Evolutionary conservation across 1,139 yeast genomes (phyloP).

Genomic region (Blastobotrys petasosporus): DNA sequence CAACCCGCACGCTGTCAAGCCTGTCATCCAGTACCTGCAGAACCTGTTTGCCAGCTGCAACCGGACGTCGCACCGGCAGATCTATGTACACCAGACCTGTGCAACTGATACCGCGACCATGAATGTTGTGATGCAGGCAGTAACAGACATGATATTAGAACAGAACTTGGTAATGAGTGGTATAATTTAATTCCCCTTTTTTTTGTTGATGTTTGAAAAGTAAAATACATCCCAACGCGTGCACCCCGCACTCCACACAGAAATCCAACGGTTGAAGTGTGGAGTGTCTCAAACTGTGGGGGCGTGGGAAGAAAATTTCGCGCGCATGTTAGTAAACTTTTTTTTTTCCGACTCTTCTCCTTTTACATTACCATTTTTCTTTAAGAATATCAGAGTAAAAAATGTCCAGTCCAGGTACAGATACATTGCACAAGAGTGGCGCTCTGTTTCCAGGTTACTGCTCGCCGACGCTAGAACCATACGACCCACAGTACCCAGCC

Average conservation of each 20-base stretch:
- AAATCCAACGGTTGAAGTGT: no score
- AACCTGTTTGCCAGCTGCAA: conserved; percentile 42
- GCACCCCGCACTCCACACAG: no score
- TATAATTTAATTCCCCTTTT: conserved; percentile 41
- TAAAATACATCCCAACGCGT: not conserved
- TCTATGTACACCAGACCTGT: conserved; percentile 88
- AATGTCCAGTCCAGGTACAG: not conserved
- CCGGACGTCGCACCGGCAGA: conserved; percentile 47
- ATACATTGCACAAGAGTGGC: conserved; percentile 1
- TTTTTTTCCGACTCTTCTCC: not conserved
- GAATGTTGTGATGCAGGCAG: conserved; percentile 87
- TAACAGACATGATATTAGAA: conserved; percentile 84
- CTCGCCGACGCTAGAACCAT: conserved; percentile 14
- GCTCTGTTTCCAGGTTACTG: conserved; percentile 19
- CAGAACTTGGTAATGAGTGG: conserved; percentile 82
- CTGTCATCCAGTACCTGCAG: conserved; percentile 27
- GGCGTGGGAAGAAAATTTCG: not conserved
- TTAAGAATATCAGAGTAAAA: no score
- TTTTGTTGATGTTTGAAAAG: not conserved
- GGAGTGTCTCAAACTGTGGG: no score
- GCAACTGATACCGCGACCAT: conserved; percentile 89
- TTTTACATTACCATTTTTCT: conserved; percentile 1
- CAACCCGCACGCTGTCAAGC: conserved; percentile 15
- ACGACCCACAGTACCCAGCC: not conserved
- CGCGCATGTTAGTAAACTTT: conserved; percentile 1